phyloP scores from a whole-genome alignment of 768 basidiomycete genomes.

The Lentinula sp. region DNA sequence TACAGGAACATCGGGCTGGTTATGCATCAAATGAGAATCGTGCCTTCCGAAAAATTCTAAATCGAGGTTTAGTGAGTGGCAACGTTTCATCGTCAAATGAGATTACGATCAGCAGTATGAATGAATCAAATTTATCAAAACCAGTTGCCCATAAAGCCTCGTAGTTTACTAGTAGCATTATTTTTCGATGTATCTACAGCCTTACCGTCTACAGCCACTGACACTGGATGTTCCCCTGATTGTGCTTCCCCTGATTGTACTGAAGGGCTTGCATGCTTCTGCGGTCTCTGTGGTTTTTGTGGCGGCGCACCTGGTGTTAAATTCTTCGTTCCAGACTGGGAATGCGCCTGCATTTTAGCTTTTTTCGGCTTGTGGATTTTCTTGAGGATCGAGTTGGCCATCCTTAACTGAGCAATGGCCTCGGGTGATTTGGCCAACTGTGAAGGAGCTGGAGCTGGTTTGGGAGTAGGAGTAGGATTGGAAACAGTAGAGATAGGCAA shows the following conservation, averaged over 20 bases:
- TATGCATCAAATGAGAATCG: no score
- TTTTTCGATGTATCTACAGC: not conserved
- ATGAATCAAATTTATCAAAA: not conserved
- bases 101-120: no score
- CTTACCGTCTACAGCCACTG: not conserved
- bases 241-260: no score
- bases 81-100: no score
- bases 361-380: not conserved
- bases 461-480: not conserved
- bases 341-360: not conserved
- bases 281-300: not conserved
- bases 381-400: not conserved
- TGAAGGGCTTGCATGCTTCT: not conserved
- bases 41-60: no score
- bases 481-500: no score
- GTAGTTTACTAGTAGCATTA: not conserved
- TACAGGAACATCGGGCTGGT: no score
- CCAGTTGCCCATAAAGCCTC: slow-evolving; percentile 1
- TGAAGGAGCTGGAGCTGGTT: not conserved
- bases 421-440: not conserved
- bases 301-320: not conserved
- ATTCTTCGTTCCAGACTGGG: not conserved
- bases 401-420: not conserved
- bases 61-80: no score
- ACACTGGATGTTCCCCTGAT: not conserved